Percentiles rank a stretch among this genome's conserved stretches.
Evolutionary conservation across 768 basidiomycete species (phyloP).

Genomic region (Tulasnella sp.): DNA sequence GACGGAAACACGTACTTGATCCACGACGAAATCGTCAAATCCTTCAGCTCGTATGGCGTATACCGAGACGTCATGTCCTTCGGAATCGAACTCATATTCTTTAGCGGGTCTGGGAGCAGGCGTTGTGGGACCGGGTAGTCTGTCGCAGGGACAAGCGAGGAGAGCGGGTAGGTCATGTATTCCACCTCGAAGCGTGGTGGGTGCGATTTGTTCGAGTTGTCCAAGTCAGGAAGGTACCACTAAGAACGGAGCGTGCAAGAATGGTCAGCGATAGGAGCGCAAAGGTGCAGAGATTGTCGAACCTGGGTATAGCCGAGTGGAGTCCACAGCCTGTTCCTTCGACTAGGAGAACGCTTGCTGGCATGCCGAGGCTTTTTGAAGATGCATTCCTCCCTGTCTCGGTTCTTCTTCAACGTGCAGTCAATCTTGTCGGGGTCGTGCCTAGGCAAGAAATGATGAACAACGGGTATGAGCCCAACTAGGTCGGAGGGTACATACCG

Average conservation of each 20-base stretch:
- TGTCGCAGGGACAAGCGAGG: constrained; percentile 36
- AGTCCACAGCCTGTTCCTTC: constrained; percentile 59
- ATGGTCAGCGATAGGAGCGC: constrained; percentile 43
- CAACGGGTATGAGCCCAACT: background rate
- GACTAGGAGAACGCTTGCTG: constrained; percentile 58
- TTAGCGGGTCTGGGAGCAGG: constrained; percentile 47
- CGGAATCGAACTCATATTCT: constrained; percentile 29
- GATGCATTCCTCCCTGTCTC: constrained; percentile 57
- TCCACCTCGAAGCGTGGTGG: constrained; percentile 65
- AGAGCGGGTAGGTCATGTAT: constrained; percentile 57
- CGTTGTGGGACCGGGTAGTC: constrained; percentile 48
- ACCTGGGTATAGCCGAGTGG: constrained; percentile 85
- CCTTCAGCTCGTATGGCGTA: constrained; percentile 63
- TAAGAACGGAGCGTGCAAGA: constrained; percentile 29
- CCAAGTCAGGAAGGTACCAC: constrained; percentile 61
- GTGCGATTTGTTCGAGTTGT: constrained; percentile 39
- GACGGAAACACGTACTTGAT: constrained; percentile 28
- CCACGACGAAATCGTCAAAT: constrained; percentile 75
- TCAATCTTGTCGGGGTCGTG: constrained; percentile 33
- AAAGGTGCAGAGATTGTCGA: constrained; percentile 9
- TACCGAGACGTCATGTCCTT: constrained; percentile 43
- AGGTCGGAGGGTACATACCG: constrained; percentile 16
- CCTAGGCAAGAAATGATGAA: background rate
- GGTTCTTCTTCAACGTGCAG: constrained; percentile 45
- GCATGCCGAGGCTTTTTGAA: constrained; percentile 50